phyloP scores from a whole-genome alignment of 2,329 filamentous ascomycete species.

The Aspergillus sojae region DNA sequence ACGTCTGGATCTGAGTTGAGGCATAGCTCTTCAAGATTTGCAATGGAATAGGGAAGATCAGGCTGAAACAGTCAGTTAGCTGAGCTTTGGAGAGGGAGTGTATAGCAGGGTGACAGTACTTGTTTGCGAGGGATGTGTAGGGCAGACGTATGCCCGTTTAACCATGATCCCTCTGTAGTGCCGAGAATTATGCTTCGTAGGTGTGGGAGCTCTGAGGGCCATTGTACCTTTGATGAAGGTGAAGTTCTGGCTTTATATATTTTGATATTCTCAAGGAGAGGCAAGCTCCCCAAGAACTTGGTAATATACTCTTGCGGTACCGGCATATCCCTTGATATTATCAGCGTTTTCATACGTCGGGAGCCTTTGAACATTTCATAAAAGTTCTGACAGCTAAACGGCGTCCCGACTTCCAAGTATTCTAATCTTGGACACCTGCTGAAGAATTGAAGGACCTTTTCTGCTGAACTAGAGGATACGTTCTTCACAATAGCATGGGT shows the following conservation, averaged over 20 bases:
- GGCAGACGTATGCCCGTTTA: conserved; percentile 18
- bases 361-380: conserved; percentile 30
- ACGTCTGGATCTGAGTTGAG: conserved; percentile 31
- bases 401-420: conserved; percentile 32
- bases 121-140: conserved; percentile 21
- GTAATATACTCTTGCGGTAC: conserved; percentile 29
- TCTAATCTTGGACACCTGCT: conserved; percentile 39
- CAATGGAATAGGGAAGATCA: conserved; percentile 20
- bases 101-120: background rate
- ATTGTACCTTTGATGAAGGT: conserved; percentile 12
- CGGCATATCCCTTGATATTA: conserved; percentile 27
- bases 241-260: conserved; percentile 26
- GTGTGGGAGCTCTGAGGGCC: conserved; percentile 33
- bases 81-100: background rate
- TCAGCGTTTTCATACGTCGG: conserved; percentile 29
- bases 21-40: conserved; percentile 37
- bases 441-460: conserved; percentile 33
- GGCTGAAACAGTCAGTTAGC: conserved; percentile 12
- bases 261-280: conserved; percentile 32
- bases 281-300: conserved; percentile 28
- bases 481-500: conserved; percentile 35
- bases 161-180: conserved; percentile 19
- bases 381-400: conserved; percentile 23
- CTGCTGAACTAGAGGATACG: conserved; percentile 26
- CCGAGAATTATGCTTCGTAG: conserved; percentile 32